Base-by-base conservation (phyloP, 164 flowering plant genomes). In the Macadamia integrifolia region DNA sequence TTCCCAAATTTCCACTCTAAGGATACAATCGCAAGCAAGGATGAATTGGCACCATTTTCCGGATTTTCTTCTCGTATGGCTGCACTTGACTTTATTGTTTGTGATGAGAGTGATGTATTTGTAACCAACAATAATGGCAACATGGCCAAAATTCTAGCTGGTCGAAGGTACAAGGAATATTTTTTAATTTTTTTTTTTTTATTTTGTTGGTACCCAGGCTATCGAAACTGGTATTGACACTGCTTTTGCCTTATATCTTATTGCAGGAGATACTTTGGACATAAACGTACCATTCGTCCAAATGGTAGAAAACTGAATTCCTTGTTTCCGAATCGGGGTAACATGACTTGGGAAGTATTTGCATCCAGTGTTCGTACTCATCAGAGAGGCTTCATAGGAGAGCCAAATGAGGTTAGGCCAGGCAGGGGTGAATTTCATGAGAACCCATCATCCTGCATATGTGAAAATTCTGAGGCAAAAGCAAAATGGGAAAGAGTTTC, bases 91-190 rank as follows among this genome's bases (percentile, higher is more conserved):
- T 95, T 88, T 78, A 85, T 89, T 60, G 99, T 92, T 42, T 92
- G 99, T 74, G 98, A 92, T 74, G 94, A 89, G 70, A 95, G 99
- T 70, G 96, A 95, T 81, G 98, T 91, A 9, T 95, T 95, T 80
- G 97, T 92, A 14, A 87, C 99, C 72, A 95, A 95, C 79, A 92
- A 95, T 86, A 95, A 95, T 74, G 99, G 99, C 43, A 95, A 95
- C 77, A 95, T 95, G 99, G 99, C 98, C 10, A 87, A 68, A 81
- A 92, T 95, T 58, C 74, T 95, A 72, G 96, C 98, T 48, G 99
- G 99, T 68, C 76, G 99, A 78, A 92, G 99, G 99, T 95, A 83
- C 44, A 44, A 3, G 43, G 23, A 23, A 23, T 23, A 23, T 23
- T 23, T 23, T 23, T 23, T 23, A 23, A 23, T 23, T 23, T 23